These are phyloP conservation scores for Phytopythium sindhum DNA, from an alignment of 352 stramenopile species.

Conservation along the genomic window DNA sequence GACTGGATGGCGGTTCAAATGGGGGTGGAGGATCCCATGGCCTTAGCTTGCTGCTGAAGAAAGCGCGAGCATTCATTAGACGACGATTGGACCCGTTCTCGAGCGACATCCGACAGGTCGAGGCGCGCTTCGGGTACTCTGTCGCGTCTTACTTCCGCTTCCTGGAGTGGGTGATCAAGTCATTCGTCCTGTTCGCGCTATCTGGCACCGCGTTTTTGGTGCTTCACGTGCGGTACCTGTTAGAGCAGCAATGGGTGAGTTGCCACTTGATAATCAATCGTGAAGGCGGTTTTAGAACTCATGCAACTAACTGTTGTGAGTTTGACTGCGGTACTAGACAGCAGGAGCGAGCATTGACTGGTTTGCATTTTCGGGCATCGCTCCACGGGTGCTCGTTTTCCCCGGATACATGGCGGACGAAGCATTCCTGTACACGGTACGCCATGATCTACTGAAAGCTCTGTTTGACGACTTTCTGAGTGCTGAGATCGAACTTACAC, in stretches of 20 bases:
- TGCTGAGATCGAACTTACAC: not conserved
- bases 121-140: slow-evolving; percentile 76
- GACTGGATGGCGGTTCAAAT: slow-evolving; percentile 12
- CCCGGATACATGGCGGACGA: slow-evolving; percentile 56
- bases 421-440: slow-evolving; percentile 51
- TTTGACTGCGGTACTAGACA: not conserved
- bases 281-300: too few relatives aligned
- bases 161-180: slow-evolving; percentile 76
- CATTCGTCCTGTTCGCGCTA: slow-evolving; percentile 54
- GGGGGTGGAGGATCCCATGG: slow-evolving; percentile 9
- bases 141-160: slow-evolving; percentile 83
- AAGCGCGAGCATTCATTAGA: slow-evolving; percentile 25
- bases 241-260: slow-evolving; percentile 14
- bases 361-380: slow-evolving; percentile 38
- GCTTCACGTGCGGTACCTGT: slow-evolving; percentile 42
- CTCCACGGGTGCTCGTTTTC: slow-evolving; percentile 52
- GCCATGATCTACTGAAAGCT: too few relatives aligned
- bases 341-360: slow-evolving; percentile 20
- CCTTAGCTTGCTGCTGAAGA: slow-evolving; percentile 30
- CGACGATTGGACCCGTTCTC: slow-evolving; percentile 46
- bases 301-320: slow-evolving; percentile 2
- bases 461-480: too few relatives aligned
- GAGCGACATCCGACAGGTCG: slow-evolving; percentile 66
- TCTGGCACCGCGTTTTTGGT: slow-evolving; percentile 49
- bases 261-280: too few relatives aligned